phyloP scores from a whole-genome alignment of 106 monocot species.

The Posidonia australis region DNA sequence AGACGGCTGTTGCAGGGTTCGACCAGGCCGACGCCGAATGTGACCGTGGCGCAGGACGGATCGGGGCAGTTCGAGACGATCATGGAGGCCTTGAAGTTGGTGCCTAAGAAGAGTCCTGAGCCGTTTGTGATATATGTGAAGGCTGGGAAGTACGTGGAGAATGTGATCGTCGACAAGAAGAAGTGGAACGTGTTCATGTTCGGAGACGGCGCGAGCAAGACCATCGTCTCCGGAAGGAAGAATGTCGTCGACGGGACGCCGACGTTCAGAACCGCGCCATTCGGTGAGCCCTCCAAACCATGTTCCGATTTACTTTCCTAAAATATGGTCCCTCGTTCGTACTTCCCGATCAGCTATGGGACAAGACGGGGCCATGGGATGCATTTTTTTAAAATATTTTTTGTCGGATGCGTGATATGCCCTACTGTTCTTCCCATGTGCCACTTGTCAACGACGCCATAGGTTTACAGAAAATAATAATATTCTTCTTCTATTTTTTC shows the following conservation, averaged over 20 bases:
- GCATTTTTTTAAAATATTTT: too few species aligned
- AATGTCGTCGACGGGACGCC: conserved; percentile 36
- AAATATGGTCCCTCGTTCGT: neutral
- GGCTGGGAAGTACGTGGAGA: conserved; percentile 36
- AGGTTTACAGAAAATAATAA: too few species aligned
- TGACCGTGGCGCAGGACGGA: conserved; percentile 49
- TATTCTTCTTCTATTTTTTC: too few species aligned
- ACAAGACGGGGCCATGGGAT: too few species aligned
- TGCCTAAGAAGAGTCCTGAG: conserved; percentile 15
- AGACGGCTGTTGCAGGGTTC: conserved; percentile 6
- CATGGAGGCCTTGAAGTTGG: conserved; percentile 32
- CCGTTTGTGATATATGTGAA: conserved; percentile 49
- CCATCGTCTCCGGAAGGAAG: conserved; percentile 31
- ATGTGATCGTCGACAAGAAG: conserved; percentile 33
- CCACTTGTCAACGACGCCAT: too few species aligned
- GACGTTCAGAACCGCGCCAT: conserved; percentile 33
- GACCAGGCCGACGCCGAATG: conserved; percentile 13
- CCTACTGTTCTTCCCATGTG: too few species aligned
- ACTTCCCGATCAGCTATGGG: too few species aligned
- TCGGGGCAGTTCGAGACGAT: conserved; percentile 33
- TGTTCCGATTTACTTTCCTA: neutral
- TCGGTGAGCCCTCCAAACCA: conserved; percentile 20
- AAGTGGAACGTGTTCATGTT: conserved; percentile 43
- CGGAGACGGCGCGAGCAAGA: conserved; percentile 21
- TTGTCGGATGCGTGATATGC: too few species aligned